phyloP scores from a whole-genome alignment of 1,139 yeast species.

The Arxiozyma heterogenica region DNA sequence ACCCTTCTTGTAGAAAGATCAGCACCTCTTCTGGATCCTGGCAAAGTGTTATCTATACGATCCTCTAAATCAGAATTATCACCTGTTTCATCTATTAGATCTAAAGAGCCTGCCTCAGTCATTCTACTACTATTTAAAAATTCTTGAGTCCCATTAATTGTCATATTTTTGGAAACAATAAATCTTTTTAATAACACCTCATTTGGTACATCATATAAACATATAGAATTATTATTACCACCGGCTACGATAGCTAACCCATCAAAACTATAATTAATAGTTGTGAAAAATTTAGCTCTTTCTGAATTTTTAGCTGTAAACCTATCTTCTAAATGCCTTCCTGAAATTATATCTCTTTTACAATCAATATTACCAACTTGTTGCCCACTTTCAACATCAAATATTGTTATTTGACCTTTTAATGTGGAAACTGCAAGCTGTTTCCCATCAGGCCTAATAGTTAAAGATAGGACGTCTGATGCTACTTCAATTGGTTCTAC shows the following conservation, averaged over 20 bases:
- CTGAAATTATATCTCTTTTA: conserved; percentile 75
- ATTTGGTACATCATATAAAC: conserved; percentile 81
- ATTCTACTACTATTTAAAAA: conserved; percentile 68
- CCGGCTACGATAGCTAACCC: conserved; percentile 85
- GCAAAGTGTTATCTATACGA: conserved; percentile 63
- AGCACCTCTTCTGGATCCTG: conserved; percentile 79
- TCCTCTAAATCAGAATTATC: conserved; percentile 83
- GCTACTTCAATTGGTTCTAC: conserved; percentile 85
- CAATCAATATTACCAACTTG: conserved; percentile 84
- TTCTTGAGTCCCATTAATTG: conserved; percentile 79
- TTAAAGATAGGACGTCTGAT: conserved; percentile 76
- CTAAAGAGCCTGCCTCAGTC: conserved; percentile 85
- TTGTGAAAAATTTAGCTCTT: conserved; percentile 74
- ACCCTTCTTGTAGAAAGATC: conserved; percentile 73
- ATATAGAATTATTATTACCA: conserved; percentile 84
- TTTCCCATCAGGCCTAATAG: conserved; percentile 87
- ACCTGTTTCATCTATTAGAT: conserved; percentile 73
- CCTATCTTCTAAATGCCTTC: conserved; percentile 74
- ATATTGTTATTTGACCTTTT: conserved; percentile 79
- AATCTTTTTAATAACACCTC: conserved; percentile 79
- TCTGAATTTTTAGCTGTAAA: conserved; percentile 74
- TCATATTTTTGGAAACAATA: conserved; percentile 81
- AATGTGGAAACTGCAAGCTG: conserved; percentile 81
- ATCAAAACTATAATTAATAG: conserved; percentile 79
- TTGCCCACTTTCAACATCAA: conserved; percentile 73